phyloP scores from a whole-genome alignment of 2,329 filamentous ascomycete genomes.

The Fonsecaea erecta region DNA sequence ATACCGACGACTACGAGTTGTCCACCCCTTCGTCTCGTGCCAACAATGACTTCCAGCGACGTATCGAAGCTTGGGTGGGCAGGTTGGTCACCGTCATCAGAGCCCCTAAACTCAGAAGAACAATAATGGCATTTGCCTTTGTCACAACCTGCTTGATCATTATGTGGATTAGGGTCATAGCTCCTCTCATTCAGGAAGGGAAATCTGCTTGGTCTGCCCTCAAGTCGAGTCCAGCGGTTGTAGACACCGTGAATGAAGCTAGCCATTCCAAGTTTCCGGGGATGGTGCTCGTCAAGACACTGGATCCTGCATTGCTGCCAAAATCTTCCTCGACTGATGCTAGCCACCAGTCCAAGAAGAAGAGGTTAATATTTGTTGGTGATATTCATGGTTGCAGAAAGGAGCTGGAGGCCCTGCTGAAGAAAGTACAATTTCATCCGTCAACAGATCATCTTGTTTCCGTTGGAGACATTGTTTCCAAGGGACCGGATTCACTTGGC shows the following conservation, averaged over 20 bases:
- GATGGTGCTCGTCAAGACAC: constrained; percentile 55
- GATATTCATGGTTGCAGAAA: constrained; percentile 89
- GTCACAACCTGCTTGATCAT: constrained; percentile 17
- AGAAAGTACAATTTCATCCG: constrained; percentile 66
- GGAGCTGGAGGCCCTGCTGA: constrained; percentile 66
- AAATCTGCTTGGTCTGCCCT: constrained; percentile 40
- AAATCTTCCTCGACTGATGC: constrained; percentile 36
- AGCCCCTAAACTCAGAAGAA: constrained; percentile 49
- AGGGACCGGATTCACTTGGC: constrained; percentile 80
- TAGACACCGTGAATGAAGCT: constrained; percentile 55
- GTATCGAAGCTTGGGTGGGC: constrained; percentile 34
- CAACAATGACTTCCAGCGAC: constrained; percentile 21
- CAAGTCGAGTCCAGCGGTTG: constrained; percentile 37
- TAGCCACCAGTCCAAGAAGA: constrained; percentile 44
- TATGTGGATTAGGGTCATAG: constrained; percentile 29
- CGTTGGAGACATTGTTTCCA: constrained; percentile 79
- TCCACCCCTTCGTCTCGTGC: neutral
- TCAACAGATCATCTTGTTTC: constrained; percentile 74
- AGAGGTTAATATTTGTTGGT: constrained; percentile 78
- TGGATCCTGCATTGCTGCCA: constrained; percentile 56
- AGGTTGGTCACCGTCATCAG: constrained; percentile 42
- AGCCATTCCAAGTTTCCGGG: constrained; percentile 54
- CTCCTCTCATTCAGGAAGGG: constrained; percentile 28
- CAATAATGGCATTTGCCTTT: constrained; percentile 10
- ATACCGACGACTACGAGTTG: neutral